Evolutionary conservation across 2,329 filamentous ascomycete genomes (phyloP), one percentile per base, ranked within the genome.

Genomic region (Nectriaceae sp.): DNA sequence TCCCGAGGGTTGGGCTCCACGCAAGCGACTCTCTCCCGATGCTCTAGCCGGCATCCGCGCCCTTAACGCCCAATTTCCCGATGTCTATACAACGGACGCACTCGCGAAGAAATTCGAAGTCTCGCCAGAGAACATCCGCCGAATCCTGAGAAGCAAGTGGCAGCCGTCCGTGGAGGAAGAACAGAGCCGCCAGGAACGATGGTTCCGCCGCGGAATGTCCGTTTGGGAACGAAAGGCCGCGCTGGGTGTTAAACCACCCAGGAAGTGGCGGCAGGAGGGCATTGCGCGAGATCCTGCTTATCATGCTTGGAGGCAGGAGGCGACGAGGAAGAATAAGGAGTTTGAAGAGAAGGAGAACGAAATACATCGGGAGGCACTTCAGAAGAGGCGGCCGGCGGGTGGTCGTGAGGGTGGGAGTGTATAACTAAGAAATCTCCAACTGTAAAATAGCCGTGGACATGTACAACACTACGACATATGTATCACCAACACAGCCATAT

Each of bases 11-110:
- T 99, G 93, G 92, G 78, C 79, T 21, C 93, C 94, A 22, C 80
- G 82, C 41, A 97, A 96, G 70, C 86, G 86, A 49, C 79, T 99
- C 10, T 97, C 94, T 1, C 94, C 94, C 0, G 93, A 97, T 68
- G 90, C 92, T 1, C 76, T 97, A 24, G 86, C 89, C n/a, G 92
- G 91, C 36, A 96, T 99, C 59, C 85, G 91, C 36, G 86, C 89
- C 18, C 76, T 99, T 26, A 84, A 97, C 67, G 74, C 79, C 21
- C 85, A 90, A 59, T 87, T 90, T 54, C 90, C 93, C 0, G 79
- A 87, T 3, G 77, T 80, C 48, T 97, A 91, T 72, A 88, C 87
- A 4, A 95, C 88, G 1, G 70, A 78, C 15, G 78, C 83, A 26
- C 82, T 97, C 13, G 83, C 93, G 1, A 65, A 84, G 1, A 83